Evolutionary conservation across 345 rosid genomes (phyloP).

Genomic region (Eucalyptus regnans): DNA sequence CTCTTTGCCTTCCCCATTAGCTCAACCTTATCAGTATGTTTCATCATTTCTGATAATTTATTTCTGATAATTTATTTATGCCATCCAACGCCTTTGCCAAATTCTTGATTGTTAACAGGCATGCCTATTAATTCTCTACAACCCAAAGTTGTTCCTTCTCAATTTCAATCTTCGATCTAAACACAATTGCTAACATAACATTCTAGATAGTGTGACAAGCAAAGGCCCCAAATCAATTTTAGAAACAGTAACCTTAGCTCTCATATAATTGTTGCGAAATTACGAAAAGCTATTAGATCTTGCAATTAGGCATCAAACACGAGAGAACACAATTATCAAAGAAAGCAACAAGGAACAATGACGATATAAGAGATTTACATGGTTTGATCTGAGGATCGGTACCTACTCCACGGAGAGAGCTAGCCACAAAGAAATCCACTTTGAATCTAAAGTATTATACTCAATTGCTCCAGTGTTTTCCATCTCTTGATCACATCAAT

Average conservation of each 20-base stretch:
- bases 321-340: neutral
- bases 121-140: too few relatives aligned
- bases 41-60: too few relatives aligned
- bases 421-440: neutral
- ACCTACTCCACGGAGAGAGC: neutral
- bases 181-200: too few relatives aligned
- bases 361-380: neutral
- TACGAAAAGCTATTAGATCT: neutral
- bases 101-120: rapidly evolving
- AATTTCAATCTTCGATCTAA: too few relatives aligned
- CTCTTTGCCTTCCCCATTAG: too few relatives aligned
- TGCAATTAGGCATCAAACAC: neutral
- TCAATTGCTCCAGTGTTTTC: neutral
- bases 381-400: rapidly evolving
- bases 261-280: neutral
- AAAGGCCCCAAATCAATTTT: neutral
- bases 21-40: too few relatives aligned
- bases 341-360: neutral
- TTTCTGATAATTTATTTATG: too few relatives aligned
- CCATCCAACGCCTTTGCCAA: too few relatives aligned
- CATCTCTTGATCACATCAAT: neutral
- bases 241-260: neutral
- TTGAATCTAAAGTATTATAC: neutral
- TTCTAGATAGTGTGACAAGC: too few relatives aligned
- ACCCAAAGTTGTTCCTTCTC: too few relatives aligned